Percentiles rank a stretch among this genome's conserved stretches.
phyloP scores from a whole-genome alignment of 2,329 filamentous ascomycete species.

The Apiospora malaysiana region DNA sequence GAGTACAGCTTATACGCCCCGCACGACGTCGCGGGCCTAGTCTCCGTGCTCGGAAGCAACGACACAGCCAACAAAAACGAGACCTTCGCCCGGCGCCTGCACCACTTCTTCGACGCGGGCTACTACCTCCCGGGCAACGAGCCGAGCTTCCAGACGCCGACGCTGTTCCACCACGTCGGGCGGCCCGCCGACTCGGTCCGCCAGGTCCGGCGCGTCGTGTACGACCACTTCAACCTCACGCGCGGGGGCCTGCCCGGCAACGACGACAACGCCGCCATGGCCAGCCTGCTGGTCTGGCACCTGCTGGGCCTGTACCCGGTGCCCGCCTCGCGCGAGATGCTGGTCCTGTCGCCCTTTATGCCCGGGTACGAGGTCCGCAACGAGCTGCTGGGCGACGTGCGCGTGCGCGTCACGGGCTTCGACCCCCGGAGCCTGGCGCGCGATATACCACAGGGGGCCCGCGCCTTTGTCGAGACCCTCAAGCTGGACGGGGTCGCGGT shows the following conservation, averaged over 20 bases:
- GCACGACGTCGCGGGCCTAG: constrained; percentile 7
- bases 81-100: neutral
- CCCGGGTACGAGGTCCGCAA: constrained; percentile 18
- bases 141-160: constrained; percentile 25
- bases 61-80: neutral
- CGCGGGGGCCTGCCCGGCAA: constrained; percentile 21
- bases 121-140: constrained; percentile 23
- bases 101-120: constrained; percentile 19
- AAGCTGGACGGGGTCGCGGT: neutral
- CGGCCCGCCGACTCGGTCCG: constrained; percentile 21
- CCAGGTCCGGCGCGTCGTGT: constrained; percentile 22
- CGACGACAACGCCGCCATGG: constrained; percentile 26
- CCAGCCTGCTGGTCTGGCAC: constrained; percentile 20
- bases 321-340: neutral
- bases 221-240: constrained; percentile 27
- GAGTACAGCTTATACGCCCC: constrained; percentile 20
- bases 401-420: constrained; percentile 1
- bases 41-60: neutral
- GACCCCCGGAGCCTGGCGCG: neutral
- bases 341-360: constrained; percentile 9
- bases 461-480: neutral
- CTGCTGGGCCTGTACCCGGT: constrained; percentile 12
- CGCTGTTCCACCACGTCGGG: constrained; percentile 22
- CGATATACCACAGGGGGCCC: neutral
- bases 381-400: neutral